These are phyloP conservation scores for Hypomyces rosellus DNA, from an alignment of 2,329 filamentous ascomycete genomes.

Conservation along the genomic window DNA sequence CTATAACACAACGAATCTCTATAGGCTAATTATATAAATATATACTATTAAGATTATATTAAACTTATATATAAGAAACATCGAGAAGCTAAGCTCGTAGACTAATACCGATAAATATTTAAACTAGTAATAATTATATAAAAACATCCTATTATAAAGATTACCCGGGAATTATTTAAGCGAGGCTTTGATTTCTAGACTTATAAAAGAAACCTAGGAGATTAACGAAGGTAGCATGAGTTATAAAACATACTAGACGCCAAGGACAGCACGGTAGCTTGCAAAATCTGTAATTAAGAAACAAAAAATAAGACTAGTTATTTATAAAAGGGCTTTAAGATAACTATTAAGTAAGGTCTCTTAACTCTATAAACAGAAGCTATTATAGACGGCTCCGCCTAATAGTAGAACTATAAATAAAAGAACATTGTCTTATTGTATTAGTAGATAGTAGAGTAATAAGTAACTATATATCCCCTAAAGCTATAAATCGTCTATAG, in stretches of 20 bases:
- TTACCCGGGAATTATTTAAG: background rate
- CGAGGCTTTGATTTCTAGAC: background rate
- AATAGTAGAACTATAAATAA: background rate
- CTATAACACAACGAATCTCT: background rate
- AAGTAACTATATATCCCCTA: too few relatives aligned
- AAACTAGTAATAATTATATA: background rate
- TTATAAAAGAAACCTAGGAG: background rate
- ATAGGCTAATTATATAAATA: background rate
- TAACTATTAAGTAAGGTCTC: background rate
- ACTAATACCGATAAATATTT: background rate
- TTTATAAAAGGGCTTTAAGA: background rate
- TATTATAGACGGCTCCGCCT: background rate
- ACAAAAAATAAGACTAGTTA: background rate
- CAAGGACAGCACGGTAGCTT: background rate
- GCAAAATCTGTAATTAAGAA: background rate
- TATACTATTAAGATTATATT: background rate
- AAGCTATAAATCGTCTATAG: too few relatives aligned
- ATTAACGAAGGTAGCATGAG: background rate
- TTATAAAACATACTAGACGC: background rate
- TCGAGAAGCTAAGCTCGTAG: background rate
- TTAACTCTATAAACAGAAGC: background rate
- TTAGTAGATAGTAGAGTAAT: too few relatives aligned
- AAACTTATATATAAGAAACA: background rate
- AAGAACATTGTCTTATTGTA: too few relatives aligned
- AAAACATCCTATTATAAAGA: background rate